A percentile compares a stretch with the other conserved stretches of the same genome.
phyloP scores from a whole-genome alignment of 2,329 filamentous ascomycete genomes.

The Fusarium miscanthi region DNA sequence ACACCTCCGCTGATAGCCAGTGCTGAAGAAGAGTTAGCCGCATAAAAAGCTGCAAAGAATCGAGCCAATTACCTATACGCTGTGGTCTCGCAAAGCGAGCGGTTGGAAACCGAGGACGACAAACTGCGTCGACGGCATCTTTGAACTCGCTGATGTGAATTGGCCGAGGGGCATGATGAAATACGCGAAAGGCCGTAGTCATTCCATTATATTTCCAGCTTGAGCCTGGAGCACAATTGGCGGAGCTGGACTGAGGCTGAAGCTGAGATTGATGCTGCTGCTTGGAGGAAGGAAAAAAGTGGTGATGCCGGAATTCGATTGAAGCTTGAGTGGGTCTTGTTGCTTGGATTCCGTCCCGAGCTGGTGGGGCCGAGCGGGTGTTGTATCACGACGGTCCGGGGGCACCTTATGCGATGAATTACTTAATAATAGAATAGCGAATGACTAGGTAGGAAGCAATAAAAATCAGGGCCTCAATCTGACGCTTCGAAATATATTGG shows the following conservation, averaged over 20 bases:
- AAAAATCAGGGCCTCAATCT: neutral
- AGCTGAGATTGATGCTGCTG: neutral
- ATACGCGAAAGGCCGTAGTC: constrained; percentile 48
- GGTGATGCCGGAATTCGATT: constrained; percentile 25
- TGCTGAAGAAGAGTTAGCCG: constrained; percentile 54
- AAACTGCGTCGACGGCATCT: constrained; percentile 62
- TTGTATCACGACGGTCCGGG: neutral
- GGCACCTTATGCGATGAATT: neutral
- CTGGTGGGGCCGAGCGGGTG: constrained; percentile 13
- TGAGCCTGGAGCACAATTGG: constrained; percentile 31
- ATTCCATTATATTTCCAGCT: constrained; percentile 49
- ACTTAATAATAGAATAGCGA: neutral
- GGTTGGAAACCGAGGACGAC: constrained; percentile 61
- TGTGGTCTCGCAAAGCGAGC: constrained; percentile 50
- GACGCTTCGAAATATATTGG: accelerated
- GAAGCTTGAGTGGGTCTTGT: constrained; percentile 21
- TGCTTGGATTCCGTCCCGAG: constrained; percentile 14
- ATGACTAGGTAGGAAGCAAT: accelerated
- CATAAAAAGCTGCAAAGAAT: neutral
- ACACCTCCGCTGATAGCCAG: constrained; percentile 92
- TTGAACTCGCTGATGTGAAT: constrained; percentile 53
- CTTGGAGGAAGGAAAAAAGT: constrained; percentile 12
- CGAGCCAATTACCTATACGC: constrained; percentile 54
- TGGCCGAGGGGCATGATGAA: constrained; percentile 54
- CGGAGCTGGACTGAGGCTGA: neutral